A percentile compares a stretch with the other conserved stretches of the same genome.
Conservation (phyloP, 352 stramenopile species). For the Thraustochytrium sp. region DNA sequence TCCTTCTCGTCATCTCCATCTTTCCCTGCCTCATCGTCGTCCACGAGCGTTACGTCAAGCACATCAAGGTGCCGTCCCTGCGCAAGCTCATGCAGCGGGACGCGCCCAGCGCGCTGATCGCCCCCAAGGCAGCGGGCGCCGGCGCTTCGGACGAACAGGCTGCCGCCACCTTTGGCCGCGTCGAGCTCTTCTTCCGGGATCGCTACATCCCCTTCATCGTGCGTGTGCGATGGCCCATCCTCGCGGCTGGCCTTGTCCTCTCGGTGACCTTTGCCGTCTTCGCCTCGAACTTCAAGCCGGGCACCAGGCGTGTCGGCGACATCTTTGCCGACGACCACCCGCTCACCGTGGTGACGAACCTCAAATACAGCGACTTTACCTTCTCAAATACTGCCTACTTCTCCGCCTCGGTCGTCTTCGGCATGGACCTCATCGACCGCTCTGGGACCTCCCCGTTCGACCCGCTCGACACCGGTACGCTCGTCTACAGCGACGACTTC, state of each 20-base stretch:
- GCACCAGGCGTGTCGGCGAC: neutral
- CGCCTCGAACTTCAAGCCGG: neutral
- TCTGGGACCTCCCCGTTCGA: neutral
- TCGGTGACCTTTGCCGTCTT: neutral
- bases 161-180: neutral
- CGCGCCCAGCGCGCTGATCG: too few relatives aligned
- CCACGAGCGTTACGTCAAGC: constrained; percentile 11
- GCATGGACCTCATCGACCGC: neutral
- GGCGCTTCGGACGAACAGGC: neutral
- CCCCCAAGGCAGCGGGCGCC: too few relatives aligned
- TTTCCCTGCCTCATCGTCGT: constrained; percentile 46
- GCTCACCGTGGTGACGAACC: neutral
- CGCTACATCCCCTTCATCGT: neutral
- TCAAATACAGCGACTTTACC: neutral
- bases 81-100: neutral
- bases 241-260: neutral
- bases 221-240: neutral
- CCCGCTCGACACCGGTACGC: neutral
- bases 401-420: neutral
- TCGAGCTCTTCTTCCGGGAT: neutral
- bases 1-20: constrained; percentile 48
- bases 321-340: neutral
- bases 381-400: neutral
- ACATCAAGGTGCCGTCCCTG: neutral
- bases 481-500: neutral